Evolutionary conservation across 2,329 filamentous ascomycete species (phyloP), one percentile per base, ranked within the genome.

Genomic region (Rhexocercosporidium sp.): DNA sequence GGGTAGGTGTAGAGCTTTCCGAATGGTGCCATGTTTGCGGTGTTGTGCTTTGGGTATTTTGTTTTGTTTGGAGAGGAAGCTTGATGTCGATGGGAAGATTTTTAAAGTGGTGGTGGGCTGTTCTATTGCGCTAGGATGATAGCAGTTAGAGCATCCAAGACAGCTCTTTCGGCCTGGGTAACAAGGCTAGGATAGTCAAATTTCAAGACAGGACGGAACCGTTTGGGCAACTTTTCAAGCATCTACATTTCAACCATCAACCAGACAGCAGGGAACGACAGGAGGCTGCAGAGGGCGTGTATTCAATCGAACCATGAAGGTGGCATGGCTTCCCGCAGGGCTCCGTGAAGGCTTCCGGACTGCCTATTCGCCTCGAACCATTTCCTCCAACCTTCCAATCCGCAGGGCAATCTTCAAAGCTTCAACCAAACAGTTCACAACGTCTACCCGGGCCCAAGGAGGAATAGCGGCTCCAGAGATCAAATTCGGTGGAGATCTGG

Each of bases 1-100:
- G 88, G 81, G 82, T 88, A 89, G 81, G 91, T 92, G 89, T 96
- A 98, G 79, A 99, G 89, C 87, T 97, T 99, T 85, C 96, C 96
- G 88, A 99, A 98, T 81, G 92, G 87, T 92, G 97, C 96, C 82
- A 88, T 93, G 85, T 81, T 75, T 73, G 65, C 61, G 56, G 56
- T 73, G 60, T 65, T 73, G 64, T 67, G 39, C 3, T 74, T 72
- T 64, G 57, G 60, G 59, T 68, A 37, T 61, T 59, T 57, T 64
- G 39, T 47, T 69, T 62, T 66, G 51, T 59, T 62, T 31, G 59
- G 46, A 39, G 22, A 53, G 37, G n/a, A 31, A 57, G 16, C 22
- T 64, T 27, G 51, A 59, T 51, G 51, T 53, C 27, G 54, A 25
- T 22, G 22, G 27, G 39, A 34, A 56, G 60, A 65, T 39, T 53